These are phyloP conservation scores for Chrysosporium queenslandicum DNA, from an alignment of 2,329 filamentous ascomycete genomes.

Conservation along the genomic window DNA sequence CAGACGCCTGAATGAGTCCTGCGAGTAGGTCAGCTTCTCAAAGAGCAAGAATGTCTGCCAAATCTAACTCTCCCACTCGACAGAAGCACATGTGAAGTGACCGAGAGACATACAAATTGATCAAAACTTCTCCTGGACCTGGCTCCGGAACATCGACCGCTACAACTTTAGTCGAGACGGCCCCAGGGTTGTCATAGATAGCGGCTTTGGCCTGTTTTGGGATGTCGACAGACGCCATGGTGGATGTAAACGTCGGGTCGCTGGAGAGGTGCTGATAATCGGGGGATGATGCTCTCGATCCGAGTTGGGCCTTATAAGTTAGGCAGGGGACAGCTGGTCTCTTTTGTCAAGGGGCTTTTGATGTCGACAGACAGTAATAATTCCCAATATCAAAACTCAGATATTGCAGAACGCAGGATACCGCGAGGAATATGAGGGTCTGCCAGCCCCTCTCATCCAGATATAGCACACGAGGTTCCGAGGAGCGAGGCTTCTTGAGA, in stretches of 20 bases:
- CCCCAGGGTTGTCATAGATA: slow-evolving; percentile 57
- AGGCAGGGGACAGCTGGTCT: too few relatives aligned
- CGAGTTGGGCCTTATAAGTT: too few relatives aligned
- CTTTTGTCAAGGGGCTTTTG: too few relatives aligned
- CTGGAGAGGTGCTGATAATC: not conserved
- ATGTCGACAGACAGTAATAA: too few relatives aligned
- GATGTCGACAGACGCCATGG: slow-evolving; percentile 34
- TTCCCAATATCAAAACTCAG: too few relatives aligned
- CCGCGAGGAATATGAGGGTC: not conserved
- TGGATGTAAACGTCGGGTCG: not conserved
- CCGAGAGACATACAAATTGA: slow-evolving; percentile 44
- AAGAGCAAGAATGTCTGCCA: too few relatives aligned
- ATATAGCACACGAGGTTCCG: not conserved
- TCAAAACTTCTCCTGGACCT: slow-evolving; percentile 51
- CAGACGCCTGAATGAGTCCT: slow-evolving; percentile 56
- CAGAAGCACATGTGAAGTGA: not conserved
- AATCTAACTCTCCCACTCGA: too few relatives aligned
- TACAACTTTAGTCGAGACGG: slow-evolving; percentile 54
- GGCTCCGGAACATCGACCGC: slow-evolving; percentile 57
- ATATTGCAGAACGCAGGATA: not conserved
- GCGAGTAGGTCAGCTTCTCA: not conserved
- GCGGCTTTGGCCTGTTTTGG: slow-evolving; percentile 53
- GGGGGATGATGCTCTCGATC: not conserved
- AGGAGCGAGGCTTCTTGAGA: not conserved
- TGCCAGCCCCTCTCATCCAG: not conserved